Conservation (phyloP, 345 rosid genomes). For the Diplotaxis tenuifolia region DNA sequence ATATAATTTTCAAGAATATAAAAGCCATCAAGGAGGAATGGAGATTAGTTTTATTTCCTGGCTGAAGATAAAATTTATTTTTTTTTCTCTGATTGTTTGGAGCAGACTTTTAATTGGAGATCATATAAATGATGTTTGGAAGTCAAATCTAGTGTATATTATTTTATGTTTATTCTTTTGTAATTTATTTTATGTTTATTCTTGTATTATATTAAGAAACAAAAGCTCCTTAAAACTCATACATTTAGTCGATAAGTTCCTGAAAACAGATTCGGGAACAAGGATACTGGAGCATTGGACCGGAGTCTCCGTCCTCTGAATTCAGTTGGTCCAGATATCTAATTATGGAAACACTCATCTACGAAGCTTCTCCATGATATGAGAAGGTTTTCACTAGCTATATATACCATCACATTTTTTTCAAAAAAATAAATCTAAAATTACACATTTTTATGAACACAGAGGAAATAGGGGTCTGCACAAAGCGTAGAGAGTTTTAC, state of each 20-base stretch:
- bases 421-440: too few relatives aligned
- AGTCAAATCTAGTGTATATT: not conserved
- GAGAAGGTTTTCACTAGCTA: too few relatives aligned
- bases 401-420: too few relatives aligned
- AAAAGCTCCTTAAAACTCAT: not conserved
- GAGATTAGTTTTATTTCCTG: not conserved
- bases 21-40: slow-evolving; percentile 33
- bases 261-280: not conserved
- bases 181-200: too few relatives aligned
- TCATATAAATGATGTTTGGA: not conserved
- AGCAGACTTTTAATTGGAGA: slow-evolving; percentile 21
- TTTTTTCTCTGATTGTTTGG: not conserved
- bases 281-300: not conserved
- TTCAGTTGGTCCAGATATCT: too few relatives aligned
- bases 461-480: too few relatives aligned
- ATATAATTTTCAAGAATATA: not conserved
- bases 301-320: too few relatives aligned
- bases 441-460: too few relatives aligned
- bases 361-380: too few relatives aligned
- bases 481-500: too few relatives aligned
- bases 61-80: not conserved
- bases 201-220: not conserved
- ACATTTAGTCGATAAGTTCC: not conserved
- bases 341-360: too few relatives aligned
- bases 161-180: not conserved